phyloP scores from a whole-genome alignment of 305 asterid genomes.

The Withania somnifera region DNA sequence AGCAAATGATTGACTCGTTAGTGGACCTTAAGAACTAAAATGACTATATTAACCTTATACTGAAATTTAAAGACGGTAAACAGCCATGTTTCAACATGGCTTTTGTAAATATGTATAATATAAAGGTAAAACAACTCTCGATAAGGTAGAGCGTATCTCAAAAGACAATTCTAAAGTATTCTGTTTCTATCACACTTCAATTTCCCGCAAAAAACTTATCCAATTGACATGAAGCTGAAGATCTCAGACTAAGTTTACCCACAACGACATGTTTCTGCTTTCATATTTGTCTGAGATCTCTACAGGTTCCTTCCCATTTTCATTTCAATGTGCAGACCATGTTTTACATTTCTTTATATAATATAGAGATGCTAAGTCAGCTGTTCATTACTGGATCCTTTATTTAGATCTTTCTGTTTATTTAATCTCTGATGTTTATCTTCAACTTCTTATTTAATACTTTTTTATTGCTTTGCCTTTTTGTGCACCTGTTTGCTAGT shows the following conservation, averaged over 20 bases:
- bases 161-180: not conserved
- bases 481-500: not conserved
- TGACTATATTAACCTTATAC: no score
- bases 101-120: no score
- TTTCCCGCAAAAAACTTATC: constrained; percentile 3
- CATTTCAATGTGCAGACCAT: not conserved
- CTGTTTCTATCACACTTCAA: not conserved
- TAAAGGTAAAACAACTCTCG: not conserved
- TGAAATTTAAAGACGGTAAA: no score
- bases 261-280: not conserved
- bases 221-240: constrained; percentile 3
- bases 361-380: not conserved
- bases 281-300: not conserved
- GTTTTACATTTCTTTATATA: not conserved
- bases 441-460: no score
- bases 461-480: not conserved
- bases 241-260: not conserved
- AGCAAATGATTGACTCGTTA: no score
- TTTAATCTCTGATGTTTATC: not conserved
- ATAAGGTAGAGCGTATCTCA: not conserved
- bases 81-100: no score
- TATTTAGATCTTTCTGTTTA: not conserved
- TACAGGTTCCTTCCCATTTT: not conserved
- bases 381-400: not conserved
- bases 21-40: no score